Base-by-base conservation (phyloP, 2,329 filamentous ascomycete genomes). In the Ceratocystis cubensis region DNA sequence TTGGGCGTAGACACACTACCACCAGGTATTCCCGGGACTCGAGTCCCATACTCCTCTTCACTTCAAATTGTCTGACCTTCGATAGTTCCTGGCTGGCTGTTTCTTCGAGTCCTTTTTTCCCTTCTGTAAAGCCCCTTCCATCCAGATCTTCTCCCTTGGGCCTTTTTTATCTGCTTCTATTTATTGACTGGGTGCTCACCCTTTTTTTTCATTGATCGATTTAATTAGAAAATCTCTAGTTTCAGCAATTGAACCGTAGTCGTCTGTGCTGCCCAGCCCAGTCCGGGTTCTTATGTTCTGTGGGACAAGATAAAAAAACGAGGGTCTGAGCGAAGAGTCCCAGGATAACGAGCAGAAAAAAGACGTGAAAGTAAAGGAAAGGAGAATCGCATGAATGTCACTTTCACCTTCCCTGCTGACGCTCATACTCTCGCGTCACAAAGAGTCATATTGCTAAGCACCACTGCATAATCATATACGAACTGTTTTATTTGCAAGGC, bases 181-280 rank as follows among this genome's bases (percentile, higher is more conserved):
- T n/a, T 59, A 59, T 37, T 59, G 33, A 8, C 37, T n/a, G 56
- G n/a, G 28, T 8, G 30, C 28, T n/a, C 28, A 37, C 28, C 15
- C 56, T n/a, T 10, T 59, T 57, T 57, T 57, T 30, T 20, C 48
- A 25, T 59, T 37, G 56, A 33, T 59, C 28, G 56, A 59, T 37
- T 59, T 59, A 59, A 59, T 59, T 59, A 59, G 28, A 37, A 37
- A 25, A n/a, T n/a, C 48, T 28, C 17, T 20, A 25, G 56, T 59
- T 59, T 59, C 56, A 59, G 28, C 37, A 17, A 59, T 59, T 30
- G 13, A 30, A 59, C 28, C 48, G 22, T 53, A 53, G 48, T 53
- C 48, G 48, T 53, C 48, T 59, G 56, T 33, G 56, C 56, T 37
- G 28, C 56, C 56, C 56, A 33, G 28, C 28, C 53, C 56, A 41